Evolutionary conservation across 2,329 filamentous ascomycete species (phyloP).

Genomic region (Fusarium sp.): DNA sequence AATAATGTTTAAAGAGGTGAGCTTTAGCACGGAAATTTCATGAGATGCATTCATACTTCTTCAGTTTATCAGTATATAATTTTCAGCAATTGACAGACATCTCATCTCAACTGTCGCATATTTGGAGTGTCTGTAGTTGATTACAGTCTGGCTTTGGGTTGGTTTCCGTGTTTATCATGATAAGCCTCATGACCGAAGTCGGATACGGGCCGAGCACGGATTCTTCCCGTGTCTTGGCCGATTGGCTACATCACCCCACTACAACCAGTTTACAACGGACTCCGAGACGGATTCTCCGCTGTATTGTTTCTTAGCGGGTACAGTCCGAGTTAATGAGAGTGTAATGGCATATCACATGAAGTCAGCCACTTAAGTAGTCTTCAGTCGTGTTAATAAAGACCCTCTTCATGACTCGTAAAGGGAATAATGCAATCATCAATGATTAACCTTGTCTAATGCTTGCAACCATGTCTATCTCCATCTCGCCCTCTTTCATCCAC

Average conservation of each 20-base stretch:
- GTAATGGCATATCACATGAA: not conserved
- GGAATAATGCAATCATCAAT: not conserved
- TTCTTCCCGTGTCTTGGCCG: not conserved
- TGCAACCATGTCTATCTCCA: not conserved
- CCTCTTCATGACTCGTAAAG: not conserved
- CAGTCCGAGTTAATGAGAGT: no score
- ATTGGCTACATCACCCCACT: fast-evolving
- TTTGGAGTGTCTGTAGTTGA: not conserved
- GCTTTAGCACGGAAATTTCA: fast-evolving
- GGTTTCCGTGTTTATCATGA: not conserved
- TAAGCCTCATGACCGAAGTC: not conserved
- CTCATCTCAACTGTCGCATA: fast-evolving
- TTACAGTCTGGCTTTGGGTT: not conserved
- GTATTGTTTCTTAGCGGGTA: fast-evolving
- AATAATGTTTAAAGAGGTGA: no score
- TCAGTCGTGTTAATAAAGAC: not conserved
- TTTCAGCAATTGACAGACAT: not conserved
- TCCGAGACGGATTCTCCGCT: not conserved
- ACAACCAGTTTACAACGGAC: not conserved
- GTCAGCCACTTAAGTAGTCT: not conserved
- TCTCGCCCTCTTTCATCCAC: not conserved
- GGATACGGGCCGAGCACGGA: conserved; percentile 5
- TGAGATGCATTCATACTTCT: not conserved
- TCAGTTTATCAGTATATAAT: no score
- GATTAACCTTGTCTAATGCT: not conserved